These are phyloP conservation scores for Cryptosporidium tyzzeri DNA, from an alignment of 169 alveolate genomes.

Conservation along the genomic window DNA sequence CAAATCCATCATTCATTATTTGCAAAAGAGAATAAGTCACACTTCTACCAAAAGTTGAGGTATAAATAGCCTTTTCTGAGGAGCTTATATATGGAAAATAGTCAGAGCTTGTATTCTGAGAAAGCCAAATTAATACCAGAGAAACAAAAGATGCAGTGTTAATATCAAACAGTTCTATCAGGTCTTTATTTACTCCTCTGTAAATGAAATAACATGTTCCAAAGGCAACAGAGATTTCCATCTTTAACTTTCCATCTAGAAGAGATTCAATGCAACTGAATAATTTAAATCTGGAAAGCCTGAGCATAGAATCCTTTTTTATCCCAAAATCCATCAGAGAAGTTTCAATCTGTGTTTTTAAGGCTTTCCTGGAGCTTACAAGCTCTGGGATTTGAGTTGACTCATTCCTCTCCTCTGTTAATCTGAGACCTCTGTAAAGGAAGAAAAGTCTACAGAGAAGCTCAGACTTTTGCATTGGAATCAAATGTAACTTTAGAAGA, in stretches of 20 bases:
- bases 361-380: neutral
- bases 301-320: neutral
- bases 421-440: constrained; percentile 25
- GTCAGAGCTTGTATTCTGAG: neutral
- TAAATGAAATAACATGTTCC: constrained; percentile 34
- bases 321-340: neutral
- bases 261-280: constrained; percentile 27
- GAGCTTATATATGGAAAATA: neutral
- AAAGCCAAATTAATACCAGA: constrained; percentile 20
- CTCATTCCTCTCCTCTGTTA: neutral
- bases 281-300: constrained; percentile 34
- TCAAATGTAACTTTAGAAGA: constrained; percentile 18
- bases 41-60: neutral
- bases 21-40: constrained; percentile 7
- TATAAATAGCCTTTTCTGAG: constrained; percentile 7
- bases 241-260: neutral
- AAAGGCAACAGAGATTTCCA: constrained; percentile 7
- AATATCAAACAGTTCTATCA: constrained; percentile 27
- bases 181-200: neutral
- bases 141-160: constrained; percentile 3
- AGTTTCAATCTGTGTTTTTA: neutral
- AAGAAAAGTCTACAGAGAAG: constrained; percentile 32
- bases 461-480: constrained; percentile 20
- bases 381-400: neutral
- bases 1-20: constrained; percentile 53